phyloP scores from a whole-genome alignment of 768 basidiomycete genomes.

The Crassisporium funariophilum region DNA sequence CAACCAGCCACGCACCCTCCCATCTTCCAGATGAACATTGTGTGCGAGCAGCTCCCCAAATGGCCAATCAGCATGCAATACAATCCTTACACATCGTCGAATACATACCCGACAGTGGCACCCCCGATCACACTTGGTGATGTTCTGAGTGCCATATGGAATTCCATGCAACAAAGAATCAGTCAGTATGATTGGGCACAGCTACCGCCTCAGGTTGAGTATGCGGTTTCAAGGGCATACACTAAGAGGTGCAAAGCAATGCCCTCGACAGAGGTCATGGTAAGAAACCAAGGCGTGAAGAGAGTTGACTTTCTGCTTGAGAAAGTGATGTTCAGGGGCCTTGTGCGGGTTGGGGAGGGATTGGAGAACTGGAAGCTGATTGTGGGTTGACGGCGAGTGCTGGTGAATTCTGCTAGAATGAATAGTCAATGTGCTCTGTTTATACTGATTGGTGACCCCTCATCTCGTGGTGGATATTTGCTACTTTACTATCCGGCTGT shows the following conservation, averaged over 20 bases:
- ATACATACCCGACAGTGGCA: constrained; percentile 22
- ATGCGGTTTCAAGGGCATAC: constrained; percentile 38
- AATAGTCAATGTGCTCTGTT: too few species aligned
- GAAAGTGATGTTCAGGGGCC: constrained; percentile 48
- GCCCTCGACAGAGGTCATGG: constrained; percentile 32
- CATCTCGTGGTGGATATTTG: too few species aligned
- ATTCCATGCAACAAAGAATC: constrained; percentile 46
- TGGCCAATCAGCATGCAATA: constrained; percentile 63
- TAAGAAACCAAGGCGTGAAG: constrained; percentile 55
- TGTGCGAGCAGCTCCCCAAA: constrained; percentile 54
- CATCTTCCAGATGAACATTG: constrained; percentile 54
- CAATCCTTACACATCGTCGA: constrained; percentile 14
- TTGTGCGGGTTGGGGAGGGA: constrained; percentile 43
- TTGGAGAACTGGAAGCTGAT: constrained; percentile 39
- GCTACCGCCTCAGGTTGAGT: constrained; percentile 31
- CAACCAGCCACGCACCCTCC: constrained; percentile 61
- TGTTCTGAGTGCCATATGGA: constrained; percentile 53
- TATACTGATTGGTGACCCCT: too few species aligned
- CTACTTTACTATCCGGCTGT: too few species aligned
- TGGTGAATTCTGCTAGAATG: too few species aligned
- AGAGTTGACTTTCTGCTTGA: constrained; percentile 60
- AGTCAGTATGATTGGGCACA: constrained; percentile 41
- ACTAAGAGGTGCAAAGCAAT: constrained; percentile 37
- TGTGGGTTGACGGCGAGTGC: constrained; percentile 13
- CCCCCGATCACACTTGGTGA: constrained; percentile 61